Evolutionary conservation across 2,329 filamentous ascomycete species (phyloP), one percentile per base, ranked within the genome.

Genomic region (Clonostachys rosea): DNA sequence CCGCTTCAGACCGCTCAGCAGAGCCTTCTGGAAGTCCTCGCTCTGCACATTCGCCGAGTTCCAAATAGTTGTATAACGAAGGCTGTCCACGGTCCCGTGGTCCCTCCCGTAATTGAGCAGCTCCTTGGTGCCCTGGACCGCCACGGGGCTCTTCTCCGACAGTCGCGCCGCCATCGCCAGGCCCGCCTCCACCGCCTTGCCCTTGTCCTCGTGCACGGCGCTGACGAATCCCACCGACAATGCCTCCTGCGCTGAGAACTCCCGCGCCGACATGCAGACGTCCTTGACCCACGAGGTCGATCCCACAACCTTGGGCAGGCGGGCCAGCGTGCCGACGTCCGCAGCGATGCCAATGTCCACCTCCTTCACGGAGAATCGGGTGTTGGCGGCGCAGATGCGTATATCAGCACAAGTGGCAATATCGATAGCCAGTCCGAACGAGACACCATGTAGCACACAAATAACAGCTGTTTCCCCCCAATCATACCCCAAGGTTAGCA

Each of bases 21-120:
- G 73, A 1, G 91, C 90, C 49, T 77, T 72, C 59, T 81, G 70
- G 40, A 96, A 78, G 72, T 97, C 92, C 45, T 75, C 72, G 7
- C 89, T 87, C 72, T 96, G 91, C 56, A 96, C 62, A 59, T 88
- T 87, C 3, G 83, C 87, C 56, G 83, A 79, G 61, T 97, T 97
- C 92, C 91, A 96, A 2, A 94, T 77, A 11, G 81, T 78, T 5
- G 91, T 95, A 66, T 96, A 96, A 49, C 81, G 81, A 63, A 97
- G 68, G 42, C 85, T 89, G 56, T 95, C 90, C 42, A 79, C 80
- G 30, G 95, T 81, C 3, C 77, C 75, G 63, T 91, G 82, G 64
- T 95, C 91, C 57, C 89, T 78, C 34, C 85, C 87, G 60, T 86
- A 89, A 65, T 94, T 91, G 60, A 96, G 62, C 52, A 95, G 68